Conservation (phyloP, 2,329 filamentous ascomycete genomes). For the Neopestalotiopsis clavispora region DNA sequence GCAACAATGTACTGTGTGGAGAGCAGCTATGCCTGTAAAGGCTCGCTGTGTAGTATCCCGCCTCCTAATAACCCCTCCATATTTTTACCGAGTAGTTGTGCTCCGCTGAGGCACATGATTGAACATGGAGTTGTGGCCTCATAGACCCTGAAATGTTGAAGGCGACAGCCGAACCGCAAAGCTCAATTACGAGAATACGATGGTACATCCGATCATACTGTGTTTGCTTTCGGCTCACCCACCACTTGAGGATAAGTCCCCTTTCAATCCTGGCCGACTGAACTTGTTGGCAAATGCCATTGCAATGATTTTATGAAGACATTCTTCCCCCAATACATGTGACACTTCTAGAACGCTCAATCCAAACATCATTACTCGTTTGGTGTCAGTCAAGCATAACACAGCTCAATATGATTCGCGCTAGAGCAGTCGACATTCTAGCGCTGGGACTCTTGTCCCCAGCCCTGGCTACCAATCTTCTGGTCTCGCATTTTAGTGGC, state of each 20-base stretch:
- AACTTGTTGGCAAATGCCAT: background rate
- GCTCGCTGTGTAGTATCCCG: no score
- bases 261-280: background rate
- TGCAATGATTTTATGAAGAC: background rate
- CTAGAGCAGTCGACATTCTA: background rate
- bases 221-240: background rate
- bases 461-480: conserved; percentile 34
- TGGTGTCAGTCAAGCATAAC: background rate
- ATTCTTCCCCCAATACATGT: background rate
- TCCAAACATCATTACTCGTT: background rate
- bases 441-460: conserved; percentile 4
- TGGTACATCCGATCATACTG: background rate
- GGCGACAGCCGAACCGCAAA: background rate
- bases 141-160: background rate
- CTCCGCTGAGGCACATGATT: background rate
- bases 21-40: no score
- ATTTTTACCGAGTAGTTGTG: background rate
- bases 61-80: background rate
- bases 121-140: background rate
- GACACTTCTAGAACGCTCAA: background rate
- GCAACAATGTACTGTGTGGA: no score
- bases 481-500: conserved; percentile 45
- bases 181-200: background rate
- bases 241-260: background rate
- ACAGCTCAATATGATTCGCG: background rate